A percentile compares a stretch with the other conserved stretches of the same genome.
Conservation (phyloP, 2,329 filamentous ascomycete species). For the Onygenales sp. region DNA sequence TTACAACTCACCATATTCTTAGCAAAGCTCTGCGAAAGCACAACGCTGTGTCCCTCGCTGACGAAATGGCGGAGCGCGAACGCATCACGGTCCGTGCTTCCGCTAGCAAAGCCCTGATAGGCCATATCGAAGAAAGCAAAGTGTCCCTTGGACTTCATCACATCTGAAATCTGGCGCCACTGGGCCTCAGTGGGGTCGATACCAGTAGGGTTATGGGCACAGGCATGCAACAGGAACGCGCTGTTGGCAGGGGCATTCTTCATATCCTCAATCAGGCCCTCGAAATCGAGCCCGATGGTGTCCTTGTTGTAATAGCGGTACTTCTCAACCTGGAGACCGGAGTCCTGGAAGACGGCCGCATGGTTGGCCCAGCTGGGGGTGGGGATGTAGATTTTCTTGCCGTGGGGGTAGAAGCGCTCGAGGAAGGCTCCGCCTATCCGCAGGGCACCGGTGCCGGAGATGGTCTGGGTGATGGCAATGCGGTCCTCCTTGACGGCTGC, state of each 20-base stretch:
- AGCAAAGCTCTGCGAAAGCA: constrained; percentile 87
- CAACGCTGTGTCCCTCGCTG: constrained; percentile 79
- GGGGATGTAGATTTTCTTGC: constrained; percentile 95
- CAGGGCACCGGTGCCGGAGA: constrained; percentile 93
- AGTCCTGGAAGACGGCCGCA: constrained; percentile 89
- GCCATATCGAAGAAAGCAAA: constrained; percentile 99
- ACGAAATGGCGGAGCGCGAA: constrained; percentile 92
- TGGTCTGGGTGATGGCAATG: constrained; percentile 90
- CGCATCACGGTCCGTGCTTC: constrained; percentile 83
- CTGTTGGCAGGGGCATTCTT: constrained; percentile 78
- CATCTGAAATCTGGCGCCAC: constrained; percentile 82
- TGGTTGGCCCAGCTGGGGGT: constrained; percentile 98
- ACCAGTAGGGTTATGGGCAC: constrained; percentile 95
- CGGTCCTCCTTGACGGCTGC: constrained; percentile 63
- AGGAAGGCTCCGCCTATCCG: constrained; percentile 93
- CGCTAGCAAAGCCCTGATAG: constrained; percentile 95
- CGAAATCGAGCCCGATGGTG: constrained; percentile 95
- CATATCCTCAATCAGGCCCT: constrained; percentile 83
- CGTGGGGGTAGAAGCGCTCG: constrained; percentile 77
- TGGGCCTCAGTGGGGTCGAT: constrained; percentile 87
- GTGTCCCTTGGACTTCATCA: constrained; percentile 77
- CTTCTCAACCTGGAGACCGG: constrained; percentile 80
- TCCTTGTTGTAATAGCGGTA: constrained; percentile 99
- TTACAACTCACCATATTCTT: constrained; percentile 80
- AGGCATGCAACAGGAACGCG: constrained; percentile 90